Base-by-base conservation (phyloP, 2,329 filamentous ascomycete species). In the Ophiostoma tasmaniense region DNA sequence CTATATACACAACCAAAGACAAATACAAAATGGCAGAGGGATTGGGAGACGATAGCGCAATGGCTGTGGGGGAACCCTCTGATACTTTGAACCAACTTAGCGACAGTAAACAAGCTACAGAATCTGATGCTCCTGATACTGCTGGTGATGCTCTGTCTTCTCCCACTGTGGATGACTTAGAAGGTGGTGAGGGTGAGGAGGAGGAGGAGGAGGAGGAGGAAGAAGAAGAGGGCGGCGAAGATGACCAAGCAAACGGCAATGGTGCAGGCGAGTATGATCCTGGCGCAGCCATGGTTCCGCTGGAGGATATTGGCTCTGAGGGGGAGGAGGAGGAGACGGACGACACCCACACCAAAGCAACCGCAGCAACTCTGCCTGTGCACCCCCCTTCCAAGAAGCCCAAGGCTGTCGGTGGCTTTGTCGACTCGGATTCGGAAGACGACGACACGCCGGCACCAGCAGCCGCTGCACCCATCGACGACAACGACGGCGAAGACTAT, bases 371-470 rank as follows among this genome's bases (percentile, higher is more conserved):
- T 20, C 35, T 25, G 28, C 30, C 52, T 20, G 64, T 52, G 72
- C 79, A 78, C 71, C 80, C 77, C 69, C 78, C 73, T 71, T 77
- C 76, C 73, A 84, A 80, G 76, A 89, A 89, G 77, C 87, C 84
- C 42, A 86, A 86, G 77, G 85, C 82, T 71, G 82, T 84, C 30
- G 85, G 84, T 59, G 85, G 85, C 62, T 88, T 88, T 77, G 78
- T 87, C 75, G 85, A 84, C 68, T 87, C 85, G 37, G 85, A 87
- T 72, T 84, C 85, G 42, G 85, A 87, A 73, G 85, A 85, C 67
- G 28, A 52, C 14, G 64, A 42, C 7, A 22, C 64, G 7, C 20
- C 55, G 13, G 8, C 25, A 10, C 8, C 39, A 17, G 68, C 22
- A 20, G 52, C 39, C 1, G 50, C 69, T 25, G 5, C 3, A 11